These are phyloP conservation scores for Pseudovirgaria hyperparasitica DNA, from an alignment of 2,329 filamentous ascomycete species.

Conservation along the genomic window DNA sequence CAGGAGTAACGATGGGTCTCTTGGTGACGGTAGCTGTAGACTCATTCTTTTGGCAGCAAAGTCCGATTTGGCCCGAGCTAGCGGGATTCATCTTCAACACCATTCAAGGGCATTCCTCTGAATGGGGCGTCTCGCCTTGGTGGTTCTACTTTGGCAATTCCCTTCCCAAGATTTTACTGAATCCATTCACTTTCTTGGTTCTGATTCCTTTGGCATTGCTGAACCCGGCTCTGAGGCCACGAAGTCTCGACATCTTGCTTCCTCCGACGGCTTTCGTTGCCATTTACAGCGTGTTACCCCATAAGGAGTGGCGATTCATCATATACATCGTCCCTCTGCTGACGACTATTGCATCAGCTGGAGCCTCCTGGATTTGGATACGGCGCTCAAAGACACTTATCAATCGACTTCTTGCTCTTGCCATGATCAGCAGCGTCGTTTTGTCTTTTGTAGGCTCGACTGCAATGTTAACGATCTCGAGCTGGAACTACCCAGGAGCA, in stretches of 20 bases:
- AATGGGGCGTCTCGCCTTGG: constrained; percentile 81
- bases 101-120: constrained; percentile 64
- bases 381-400: constrained; percentile 49
- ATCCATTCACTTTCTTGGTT: constrained; percentile 51
- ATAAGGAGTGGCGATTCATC: constrained; percentile 95
- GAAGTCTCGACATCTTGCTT: constrained; percentile 41
- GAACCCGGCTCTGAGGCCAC: constrained; percentile 30
- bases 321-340: constrained; percentile 75
- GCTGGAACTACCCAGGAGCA: constrained; percentile 88
- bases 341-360: constrained; percentile 63
- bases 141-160: constrained; percentile 76
- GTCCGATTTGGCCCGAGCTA: constrained; percentile 76
- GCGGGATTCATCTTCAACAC: constrained; percentile 87
- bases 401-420: constrained; percentile 42
- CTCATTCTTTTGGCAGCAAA: constrained; percentile 83
- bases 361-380: constrained; percentile 50
- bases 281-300: constrained; percentile 77
- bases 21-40: constrained; percentile 62
- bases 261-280: constrained; percentile 62
- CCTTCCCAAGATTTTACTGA: constrained; percentile 71
- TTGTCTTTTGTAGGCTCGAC: constrained; percentile 48
- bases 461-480: constrained; percentile 63
- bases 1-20: constrained; percentile 55
- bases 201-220: constrained; percentile 38
- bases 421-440: constrained; percentile 47